Evolutionary conservation across 257 asterid genomes (phyloP).

Genomic region (Oldenlandia corymbosa): DNA sequence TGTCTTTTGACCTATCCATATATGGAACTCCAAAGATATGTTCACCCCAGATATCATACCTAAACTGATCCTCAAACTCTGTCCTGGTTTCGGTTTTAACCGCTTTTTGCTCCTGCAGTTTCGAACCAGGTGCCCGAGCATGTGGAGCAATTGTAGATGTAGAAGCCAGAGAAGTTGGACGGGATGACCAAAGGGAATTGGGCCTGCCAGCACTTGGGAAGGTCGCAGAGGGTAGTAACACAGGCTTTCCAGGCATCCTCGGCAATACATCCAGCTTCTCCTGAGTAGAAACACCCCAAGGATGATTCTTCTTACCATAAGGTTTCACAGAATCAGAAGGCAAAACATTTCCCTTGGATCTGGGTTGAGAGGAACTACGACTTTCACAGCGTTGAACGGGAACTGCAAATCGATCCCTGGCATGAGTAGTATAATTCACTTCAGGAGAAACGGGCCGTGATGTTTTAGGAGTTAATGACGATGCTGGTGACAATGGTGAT

Average conservation of each 20-base stretch:
- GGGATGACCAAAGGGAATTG: conserved; percentile 30
- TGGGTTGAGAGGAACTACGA: conserved; percentile 22
- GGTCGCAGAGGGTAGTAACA: conserved; percentile 62
- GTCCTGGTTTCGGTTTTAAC: conserved; percentile 28
- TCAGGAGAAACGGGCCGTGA: conserved; percentile 35
- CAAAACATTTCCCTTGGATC: conserved; percentile 21
- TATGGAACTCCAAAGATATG: conserved; percentile 55
- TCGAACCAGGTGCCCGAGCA: conserved; percentile 79
- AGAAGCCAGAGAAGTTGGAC: conserved; percentile 38
- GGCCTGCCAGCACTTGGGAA: conserved; percentile 40
- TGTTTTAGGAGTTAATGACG: conserved; percentile 43
- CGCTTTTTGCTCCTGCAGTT: conserved; percentile 24
- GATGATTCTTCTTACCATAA: conserved; percentile 16
- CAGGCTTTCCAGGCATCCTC: conserved; percentile 34
- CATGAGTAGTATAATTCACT: conserved; percentile 28
- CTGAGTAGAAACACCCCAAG: conserved; percentile 16
- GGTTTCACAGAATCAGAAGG: conserved; percentile 24
- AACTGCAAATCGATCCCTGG: conserved; percentile 26
- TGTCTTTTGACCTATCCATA: conserved; percentile 29
- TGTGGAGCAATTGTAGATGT: conserved; percentile 53
- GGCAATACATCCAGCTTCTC: conserved; percentile 32
- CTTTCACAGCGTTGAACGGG: conserved; percentile 22
- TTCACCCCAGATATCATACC: conserved; percentile 89
- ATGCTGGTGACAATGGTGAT: conserved; percentile 68
- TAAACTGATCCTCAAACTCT: conserved; percentile 40